These are phyloP conservation scores for Colletotrichum sp. DNA, from an alignment of 2,329 filamentous ascomycete genomes.

Conservation along the genomic window DNA sequence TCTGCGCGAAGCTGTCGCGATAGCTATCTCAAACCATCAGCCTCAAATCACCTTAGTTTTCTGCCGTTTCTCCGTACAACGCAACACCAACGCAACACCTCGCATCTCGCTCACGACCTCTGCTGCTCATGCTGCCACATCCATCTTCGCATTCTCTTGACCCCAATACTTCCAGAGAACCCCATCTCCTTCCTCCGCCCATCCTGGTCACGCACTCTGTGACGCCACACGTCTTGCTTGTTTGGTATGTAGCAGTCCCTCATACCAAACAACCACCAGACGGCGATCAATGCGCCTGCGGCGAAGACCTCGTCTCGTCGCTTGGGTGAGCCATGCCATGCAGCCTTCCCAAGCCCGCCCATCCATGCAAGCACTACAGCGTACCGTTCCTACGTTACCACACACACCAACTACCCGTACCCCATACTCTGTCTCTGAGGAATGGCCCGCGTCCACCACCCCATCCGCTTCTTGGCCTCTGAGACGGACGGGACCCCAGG, in stretches of 20 bases:
- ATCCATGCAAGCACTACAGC: slow-evolving; percentile 4
- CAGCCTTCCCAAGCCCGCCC: background rate
- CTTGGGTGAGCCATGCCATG: background rate
- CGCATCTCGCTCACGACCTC: background rate
- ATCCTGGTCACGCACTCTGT: background rate
- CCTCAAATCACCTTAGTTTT: background rate
- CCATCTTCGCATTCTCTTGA: background rate
- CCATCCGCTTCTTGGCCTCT: background rate
- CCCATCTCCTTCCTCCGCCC: background rate
- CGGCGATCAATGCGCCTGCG: slow-evolving; percentile 3
- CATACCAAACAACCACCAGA: background rate
- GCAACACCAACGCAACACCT: background rate
- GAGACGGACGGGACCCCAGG: background rate
- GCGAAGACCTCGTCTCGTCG: background rate
- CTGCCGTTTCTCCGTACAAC: background rate
- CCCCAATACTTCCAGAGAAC: background rate
- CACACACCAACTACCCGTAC: background rate
- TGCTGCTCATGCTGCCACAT: background rate
- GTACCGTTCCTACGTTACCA: background rate
- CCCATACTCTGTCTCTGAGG: background rate
- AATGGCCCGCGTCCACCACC: background rate
- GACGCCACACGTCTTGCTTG: slow-evolving; percentile 17
- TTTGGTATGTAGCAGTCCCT: background rate
- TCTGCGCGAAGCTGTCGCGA: slow-evolving; percentile 5
- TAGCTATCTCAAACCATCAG: slow-evolving; percentile 20